These are phyloP conservation scores for Cordyceps sp. DNA, from an alignment of 2,329 filamentous ascomycete species.

Conservation along the genomic window DNA sequence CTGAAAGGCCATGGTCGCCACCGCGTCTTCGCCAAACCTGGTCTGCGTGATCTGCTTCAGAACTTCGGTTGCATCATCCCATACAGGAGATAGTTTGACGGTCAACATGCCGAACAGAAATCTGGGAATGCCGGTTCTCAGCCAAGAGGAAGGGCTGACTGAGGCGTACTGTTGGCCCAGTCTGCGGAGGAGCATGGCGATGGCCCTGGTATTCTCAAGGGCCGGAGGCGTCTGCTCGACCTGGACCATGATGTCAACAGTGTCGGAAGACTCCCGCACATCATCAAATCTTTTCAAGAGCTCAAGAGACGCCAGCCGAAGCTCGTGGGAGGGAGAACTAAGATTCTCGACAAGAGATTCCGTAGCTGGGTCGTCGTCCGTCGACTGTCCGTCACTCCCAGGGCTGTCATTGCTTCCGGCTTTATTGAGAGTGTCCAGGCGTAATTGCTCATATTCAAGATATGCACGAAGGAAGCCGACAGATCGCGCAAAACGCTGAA, in stretches of 20 bases:
- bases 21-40: conserved; percentile 53
- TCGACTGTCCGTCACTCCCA: conserved; percentile 22
- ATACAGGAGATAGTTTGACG: conserved; percentile 67
- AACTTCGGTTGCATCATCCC: conserved; percentile 67
- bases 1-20: conserved; percentile 56
- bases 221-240: conserved; percentile 68
- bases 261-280: conserved; percentile 8
- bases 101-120: conserved; percentile 86
- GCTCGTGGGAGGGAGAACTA: conserved; percentile 53
- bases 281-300: conserved; percentile 45
- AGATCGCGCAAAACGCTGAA: conserved; percentile 47
- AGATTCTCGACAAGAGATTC: conserved; percentile 56
- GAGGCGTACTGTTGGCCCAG: conserved; percentile 48
- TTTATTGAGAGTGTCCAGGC: conserved; percentile 5
- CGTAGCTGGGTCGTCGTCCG: conserved; percentile 44
- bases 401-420: conserved; percentile 11
- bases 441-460: conserved; percentile 33
- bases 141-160: conserved; percentile 41
- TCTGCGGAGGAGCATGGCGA: conserved; percentile 76
- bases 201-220: conserved; percentile 56
- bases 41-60: conserved; percentile 59
- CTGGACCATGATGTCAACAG: conserved; percentile 45
- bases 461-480: conserved; percentile 50
- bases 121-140: conserved; percentile 55
- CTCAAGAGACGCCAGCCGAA: conserved; percentile 57